A percentile compares a stretch with the other conserved stretches of the same genome.
Conservation (phyloP, 2,329 filamentous ascomycete species). For the Aureobasidium sp. region DNA sequence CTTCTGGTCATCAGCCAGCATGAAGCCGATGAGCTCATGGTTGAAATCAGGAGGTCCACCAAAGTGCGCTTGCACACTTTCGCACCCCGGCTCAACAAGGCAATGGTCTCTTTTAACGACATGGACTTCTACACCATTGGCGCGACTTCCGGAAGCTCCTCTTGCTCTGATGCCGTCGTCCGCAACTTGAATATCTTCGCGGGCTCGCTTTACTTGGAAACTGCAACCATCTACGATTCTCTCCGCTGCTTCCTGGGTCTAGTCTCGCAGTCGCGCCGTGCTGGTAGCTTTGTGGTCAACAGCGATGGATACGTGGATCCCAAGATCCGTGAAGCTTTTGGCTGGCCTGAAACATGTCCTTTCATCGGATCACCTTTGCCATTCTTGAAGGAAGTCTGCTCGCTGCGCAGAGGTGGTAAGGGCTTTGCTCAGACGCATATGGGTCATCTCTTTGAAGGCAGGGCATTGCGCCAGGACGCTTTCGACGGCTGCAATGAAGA, state of each 20-base stretch:
- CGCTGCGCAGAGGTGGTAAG: not conserved
- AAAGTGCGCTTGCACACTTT: conserved; percentile 21
- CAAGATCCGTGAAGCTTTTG: not conserved
- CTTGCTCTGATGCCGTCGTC: not conserved
- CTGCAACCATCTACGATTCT: not conserved
- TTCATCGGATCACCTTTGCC: not conserved
- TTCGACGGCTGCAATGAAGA: not conserved
- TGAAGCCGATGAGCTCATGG: conserved; percentile 49
- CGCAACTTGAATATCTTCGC: not conserved
- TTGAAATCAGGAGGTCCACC: conserved; percentile 27
- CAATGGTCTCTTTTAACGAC: not conserved
- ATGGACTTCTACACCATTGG: not conserved
- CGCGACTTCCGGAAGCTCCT: not conserved
- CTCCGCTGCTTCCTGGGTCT: not conserved
- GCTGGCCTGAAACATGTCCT: not conserved
- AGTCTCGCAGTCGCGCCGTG: not conserved
- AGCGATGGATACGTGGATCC: not conserved
- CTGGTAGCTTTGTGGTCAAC: not conserved
- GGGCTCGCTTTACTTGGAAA: not conserved
- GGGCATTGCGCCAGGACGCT: not conserved
- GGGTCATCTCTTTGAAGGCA: not conserved
- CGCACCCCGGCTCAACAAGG: not conserved
- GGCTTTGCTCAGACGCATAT: conserved; percentile 1
- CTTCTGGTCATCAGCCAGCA: conserved; percentile 53
- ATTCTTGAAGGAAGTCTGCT: not conserved